Evolutionary conservation across 139 green algal genomes (phyloP).

Genomic region (Gonium pectorale): DNA sequence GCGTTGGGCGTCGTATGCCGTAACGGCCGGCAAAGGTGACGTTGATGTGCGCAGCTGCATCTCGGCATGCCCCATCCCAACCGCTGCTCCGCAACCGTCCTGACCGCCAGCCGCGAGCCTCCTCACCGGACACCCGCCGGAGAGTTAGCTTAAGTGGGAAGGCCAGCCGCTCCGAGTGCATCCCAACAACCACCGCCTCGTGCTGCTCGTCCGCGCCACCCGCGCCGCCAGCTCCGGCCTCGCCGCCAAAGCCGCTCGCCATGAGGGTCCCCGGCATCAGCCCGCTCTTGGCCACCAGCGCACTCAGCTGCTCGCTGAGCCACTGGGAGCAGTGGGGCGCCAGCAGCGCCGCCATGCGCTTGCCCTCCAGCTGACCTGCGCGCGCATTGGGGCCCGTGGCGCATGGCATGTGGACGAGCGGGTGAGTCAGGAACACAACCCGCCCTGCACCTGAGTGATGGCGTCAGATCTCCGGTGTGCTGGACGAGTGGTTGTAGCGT

Average conservation of each 20-base stretch:
- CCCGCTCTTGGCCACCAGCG: background rate
- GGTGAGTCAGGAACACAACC: background rate
- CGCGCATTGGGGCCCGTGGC: background rate
- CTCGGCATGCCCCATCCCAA: too few species aligned
- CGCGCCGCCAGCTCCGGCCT: background rate
- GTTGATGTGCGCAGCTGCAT: too few species aligned
- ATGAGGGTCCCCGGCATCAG: background rate
- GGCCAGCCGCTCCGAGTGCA: constrained; percentile 15
- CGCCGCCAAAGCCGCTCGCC: background rate
- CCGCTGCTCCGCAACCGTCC: too few species aligned
- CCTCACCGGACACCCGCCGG: constrained; percentile 7
- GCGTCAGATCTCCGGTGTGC: background rate
- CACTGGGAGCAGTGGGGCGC: constrained; percentile 1
- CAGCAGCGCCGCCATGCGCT: constrained; percentile 15
- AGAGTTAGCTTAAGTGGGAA: constrained; percentile 10
- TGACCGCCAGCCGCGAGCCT: too few species aligned
- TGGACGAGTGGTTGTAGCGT: background rate
- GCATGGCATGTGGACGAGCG: background rate
- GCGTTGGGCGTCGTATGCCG: too few species aligned
- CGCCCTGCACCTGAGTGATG: too few species aligned
- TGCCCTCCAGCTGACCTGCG: constrained; percentile 23
- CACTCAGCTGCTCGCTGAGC: background rate
- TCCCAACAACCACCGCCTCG: constrained; percentile 5
- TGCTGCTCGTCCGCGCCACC: background rate
- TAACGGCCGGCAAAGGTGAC: too few species aligned